Evolutionary conservation across 768 basidiomycete genomes (phyloP).

Genomic region (Psilocybe sp.): DNA sequence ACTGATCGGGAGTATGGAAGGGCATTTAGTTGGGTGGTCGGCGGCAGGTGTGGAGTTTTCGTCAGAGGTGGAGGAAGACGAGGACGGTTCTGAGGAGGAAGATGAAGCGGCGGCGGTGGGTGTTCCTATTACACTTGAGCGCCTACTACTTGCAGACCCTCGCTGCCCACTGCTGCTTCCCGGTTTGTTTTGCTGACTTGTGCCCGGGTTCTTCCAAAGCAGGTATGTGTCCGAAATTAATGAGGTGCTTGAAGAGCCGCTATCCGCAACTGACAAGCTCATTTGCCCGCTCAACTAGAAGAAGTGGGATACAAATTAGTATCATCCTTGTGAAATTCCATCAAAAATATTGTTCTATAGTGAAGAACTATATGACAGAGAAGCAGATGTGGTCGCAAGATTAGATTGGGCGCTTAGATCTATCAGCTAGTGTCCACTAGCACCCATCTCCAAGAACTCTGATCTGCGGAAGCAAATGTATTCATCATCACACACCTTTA

Average conservation of each 20-base stretch:
- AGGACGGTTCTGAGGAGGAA: too few species aligned
- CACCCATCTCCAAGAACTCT: too few species aligned
- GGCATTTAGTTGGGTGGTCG: constrained; percentile 24
- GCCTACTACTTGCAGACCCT: too few species aligned
- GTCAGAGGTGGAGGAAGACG: background rate
- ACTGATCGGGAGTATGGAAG: constrained; percentile 35
- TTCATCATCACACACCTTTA: constrained; percentile 31
- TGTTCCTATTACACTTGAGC: too few species aligned
- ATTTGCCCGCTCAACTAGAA: constrained; percentile 32
- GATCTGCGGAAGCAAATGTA: background rate
- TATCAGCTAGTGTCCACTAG: too few species aligned
- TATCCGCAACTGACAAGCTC: constrained; percentile 32
- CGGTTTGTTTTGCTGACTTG: too few species aligned
- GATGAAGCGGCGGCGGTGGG: too few species aligned
- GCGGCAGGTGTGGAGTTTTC: constrained; percentile 3
- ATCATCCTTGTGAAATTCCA: constrained; percentile 5
- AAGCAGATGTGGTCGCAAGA: background rate
- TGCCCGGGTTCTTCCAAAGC: constrained; percentile 26
- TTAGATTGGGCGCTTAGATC: background rate
- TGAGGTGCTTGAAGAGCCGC: constrained; percentile 24
- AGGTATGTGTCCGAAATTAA: constrained; percentile 26
- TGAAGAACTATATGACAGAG: background rate
- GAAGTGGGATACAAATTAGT: constrained; percentile 1
- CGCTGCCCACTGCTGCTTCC: too few species aligned
- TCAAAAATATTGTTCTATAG: background rate